Evolutionary conservation across 352 stramenopile genomes (phyloP).

Genomic region (Phytophthora colocasiae): DNA sequence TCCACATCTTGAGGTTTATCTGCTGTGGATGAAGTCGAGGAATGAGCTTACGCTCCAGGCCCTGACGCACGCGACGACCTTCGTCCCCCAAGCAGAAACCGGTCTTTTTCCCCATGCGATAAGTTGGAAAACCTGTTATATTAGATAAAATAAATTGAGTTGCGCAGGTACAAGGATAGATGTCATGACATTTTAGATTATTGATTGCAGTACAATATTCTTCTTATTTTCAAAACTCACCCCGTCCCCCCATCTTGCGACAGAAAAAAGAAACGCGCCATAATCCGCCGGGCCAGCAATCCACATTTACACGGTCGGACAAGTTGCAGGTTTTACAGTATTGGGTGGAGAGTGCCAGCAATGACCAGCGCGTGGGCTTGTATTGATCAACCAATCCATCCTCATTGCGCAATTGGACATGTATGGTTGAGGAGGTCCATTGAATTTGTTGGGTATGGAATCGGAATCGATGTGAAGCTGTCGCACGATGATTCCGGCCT

Average conservation of each 20-base stretch:
- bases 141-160: neutral
- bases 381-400: neutral
- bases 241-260: constrained; percentile 8
- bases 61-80: constrained; percentile 12
- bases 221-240: neutral
- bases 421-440: constrained; percentile 5
- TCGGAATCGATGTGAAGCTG: constrained; percentile 12
- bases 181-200: neutral
- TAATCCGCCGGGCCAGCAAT: constrained; percentile 4
- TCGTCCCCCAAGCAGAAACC: constrained; percentile 20
- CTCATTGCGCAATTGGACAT: constrained; percentile 26
- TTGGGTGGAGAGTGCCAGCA: constrained; percentile 11
- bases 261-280: constrained; percentile 27
- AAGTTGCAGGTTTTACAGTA: constrained; percentile 13
- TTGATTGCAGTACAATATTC: neutral
- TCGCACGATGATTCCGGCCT: constrained; percentile 16
- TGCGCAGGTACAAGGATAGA: neutral
- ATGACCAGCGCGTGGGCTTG: constrained; percentile 11
- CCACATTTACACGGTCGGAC: neutral
- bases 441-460: constrained; percentile 17
- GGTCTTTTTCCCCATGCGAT: constrained; percentile 2
- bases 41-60: constrained; percentile 30
- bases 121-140: neutral
- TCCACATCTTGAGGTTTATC: constrained; percentile 42
- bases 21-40: constrained; percentile 21